Evolutionary conservation across 169 alveolate genomes (phyloP).

Genomic region (Plasmodium fragile): DNA sequence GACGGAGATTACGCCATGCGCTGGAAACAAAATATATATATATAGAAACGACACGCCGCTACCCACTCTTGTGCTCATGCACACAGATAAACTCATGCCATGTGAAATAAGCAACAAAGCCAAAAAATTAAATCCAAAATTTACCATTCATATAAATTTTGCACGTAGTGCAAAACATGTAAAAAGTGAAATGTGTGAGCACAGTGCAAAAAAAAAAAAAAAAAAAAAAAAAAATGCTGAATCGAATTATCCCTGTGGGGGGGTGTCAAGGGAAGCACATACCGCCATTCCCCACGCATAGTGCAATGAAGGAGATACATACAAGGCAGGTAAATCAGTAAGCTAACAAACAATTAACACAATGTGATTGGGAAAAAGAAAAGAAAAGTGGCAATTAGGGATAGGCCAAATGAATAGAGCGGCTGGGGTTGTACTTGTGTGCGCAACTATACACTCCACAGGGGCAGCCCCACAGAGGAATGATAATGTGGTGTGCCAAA

Average conservation of each 20-base stretch:
- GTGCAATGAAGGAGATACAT: neutral
- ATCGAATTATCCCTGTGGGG: neutral
- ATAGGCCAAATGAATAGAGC: neutral
- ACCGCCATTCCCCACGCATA: neutral
- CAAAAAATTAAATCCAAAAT: neutral
- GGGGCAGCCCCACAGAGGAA: neutral
- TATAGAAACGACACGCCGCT: neutral
- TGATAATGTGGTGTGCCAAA: neutral
- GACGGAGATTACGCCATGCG: neutral
- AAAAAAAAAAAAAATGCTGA: neutral
- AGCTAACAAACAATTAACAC: neutral
- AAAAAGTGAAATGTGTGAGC: neutral
- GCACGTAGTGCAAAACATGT: neutral
- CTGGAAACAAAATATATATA: neutral
- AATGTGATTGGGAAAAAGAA: neutral
- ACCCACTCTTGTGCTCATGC: neutral
- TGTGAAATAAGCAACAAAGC: neutral
- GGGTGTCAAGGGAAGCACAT: neutral
- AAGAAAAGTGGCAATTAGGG: neutral
- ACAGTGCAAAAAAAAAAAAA: neutral
- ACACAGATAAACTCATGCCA: neutral
- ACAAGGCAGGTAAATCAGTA: neutral
- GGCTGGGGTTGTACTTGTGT: neutral
- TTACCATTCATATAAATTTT: neutral
- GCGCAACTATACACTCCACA: neutral